Percentiles rank a stretch among this genome's conserved stretches.
These are phyloP conservation scores for Xylariaceae sp. DNA, from an alignment of 2,329 filamentous ascomycete genomes.

Conservation along the genomic window DNA sequence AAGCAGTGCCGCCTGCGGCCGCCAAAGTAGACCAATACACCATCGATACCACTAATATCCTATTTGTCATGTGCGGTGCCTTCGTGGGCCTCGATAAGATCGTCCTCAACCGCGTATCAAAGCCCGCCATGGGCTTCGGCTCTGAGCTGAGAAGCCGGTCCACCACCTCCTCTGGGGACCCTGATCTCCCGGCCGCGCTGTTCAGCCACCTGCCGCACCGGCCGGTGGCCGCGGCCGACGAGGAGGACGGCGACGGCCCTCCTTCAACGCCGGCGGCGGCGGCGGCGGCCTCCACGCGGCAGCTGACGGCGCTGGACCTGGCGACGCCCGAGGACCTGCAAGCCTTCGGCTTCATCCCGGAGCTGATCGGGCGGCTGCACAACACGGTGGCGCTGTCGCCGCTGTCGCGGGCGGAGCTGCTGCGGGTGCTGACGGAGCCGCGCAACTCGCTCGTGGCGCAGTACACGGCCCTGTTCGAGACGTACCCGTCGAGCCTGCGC, in stretches of 20 bases:
- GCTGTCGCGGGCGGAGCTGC: constrained; percentile 59
- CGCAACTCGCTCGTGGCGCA: constrained; percentile 82
- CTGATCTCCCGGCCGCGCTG: constrained; percentile 58
- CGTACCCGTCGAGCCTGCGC: constrained; percentile 68
- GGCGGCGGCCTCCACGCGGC: constrained; percentile 13
- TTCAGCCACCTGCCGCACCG: constrained; percentile 52
- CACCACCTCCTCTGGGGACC: constrained; percentile 36
- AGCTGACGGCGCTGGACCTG: constrained; percentile 59
- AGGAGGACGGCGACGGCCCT: background rate
- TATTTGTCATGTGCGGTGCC: constrained; percentile 94
- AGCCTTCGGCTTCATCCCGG: constrained; percentile 84
- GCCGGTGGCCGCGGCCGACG: constrained; percentile 22
- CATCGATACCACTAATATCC: constrained; percentile 88
- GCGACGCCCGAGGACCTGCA: constrained; percentile 71
- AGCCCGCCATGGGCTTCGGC: constrained; percentile 82
- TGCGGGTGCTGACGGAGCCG: constrained; percentile 87
- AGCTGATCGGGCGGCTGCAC: constrained; percentile 91
- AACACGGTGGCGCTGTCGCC: constrained; percentile 80
- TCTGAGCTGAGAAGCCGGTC: constrained; percentile 62
- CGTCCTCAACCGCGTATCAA: constrained; percentile 78
- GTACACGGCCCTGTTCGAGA: constrained; percentile 80
- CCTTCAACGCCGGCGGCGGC: too few relatives aligned
- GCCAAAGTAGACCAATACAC: constrained; percentile 58
- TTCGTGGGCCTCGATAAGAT: constrained; percentile 89
- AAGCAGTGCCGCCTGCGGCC: constrained; percentile 34